A percentile compares a stretch with the other conserved stretches of the same genome.
phyloP scores from a whole-genome alignment of 768 basidiomycete species.

The Leccinum subgranulosum region DNA sequence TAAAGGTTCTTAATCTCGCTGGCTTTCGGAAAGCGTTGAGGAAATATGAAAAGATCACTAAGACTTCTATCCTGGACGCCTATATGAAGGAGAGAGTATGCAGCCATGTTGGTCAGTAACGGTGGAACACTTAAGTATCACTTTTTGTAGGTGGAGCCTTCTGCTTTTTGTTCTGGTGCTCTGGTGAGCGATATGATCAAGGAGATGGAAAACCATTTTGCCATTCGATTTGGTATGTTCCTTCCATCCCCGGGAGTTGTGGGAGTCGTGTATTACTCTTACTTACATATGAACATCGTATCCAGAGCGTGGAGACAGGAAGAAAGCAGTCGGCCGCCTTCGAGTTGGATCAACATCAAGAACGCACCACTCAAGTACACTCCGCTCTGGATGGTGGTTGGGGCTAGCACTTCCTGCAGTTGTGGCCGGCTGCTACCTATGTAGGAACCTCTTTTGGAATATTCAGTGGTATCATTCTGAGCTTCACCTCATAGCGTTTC shows the following conservation, averaged over 20 bases:
- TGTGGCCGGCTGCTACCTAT: slow-evolving; percentile 61
- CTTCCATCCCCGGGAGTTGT: not conserved
- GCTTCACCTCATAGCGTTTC: slow-evolving; percentile 44
- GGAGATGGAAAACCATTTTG: slow-evolving; percentile 75
- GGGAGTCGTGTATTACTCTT: not conserved
- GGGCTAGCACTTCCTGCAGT: slow-evolving; percentile 73
- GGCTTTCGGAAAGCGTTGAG: slow-evolving; percentile 87
- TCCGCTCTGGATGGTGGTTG: slow-evolving; percentile 68
- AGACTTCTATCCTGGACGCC: slow-evolving; percentile 64
- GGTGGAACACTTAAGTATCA: not conserved
- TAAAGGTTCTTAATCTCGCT: slow-evolving; percentile 78
- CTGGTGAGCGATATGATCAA: slow-evolving; percentile 64
- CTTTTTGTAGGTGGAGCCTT: slow-evolving; percentile 55
- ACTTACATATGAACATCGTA: not conserved
- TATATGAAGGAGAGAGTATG: slow-evolving; percentile 80
- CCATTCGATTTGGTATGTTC: slow-evolving; percentile 67
- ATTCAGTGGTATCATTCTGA: not conserved
- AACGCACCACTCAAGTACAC: slow-evolving; percentile 68
- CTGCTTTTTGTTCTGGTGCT: slow-evolving; percentile 63
- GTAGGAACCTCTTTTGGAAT: slow-evolving; percentile 16
- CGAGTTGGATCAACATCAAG: slow-evolving; percentile 49
- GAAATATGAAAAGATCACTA: slow-evolving; percentile 81
- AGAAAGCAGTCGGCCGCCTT: slow-evolving; percentile 68
- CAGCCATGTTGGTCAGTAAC: not conserved
- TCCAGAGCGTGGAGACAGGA: slow-evolving; percentile 67